Evolutionary conservation across 371 early-diverging fungal species (phyloP).

Genomic region (Blakeslea trispora): DNA sequence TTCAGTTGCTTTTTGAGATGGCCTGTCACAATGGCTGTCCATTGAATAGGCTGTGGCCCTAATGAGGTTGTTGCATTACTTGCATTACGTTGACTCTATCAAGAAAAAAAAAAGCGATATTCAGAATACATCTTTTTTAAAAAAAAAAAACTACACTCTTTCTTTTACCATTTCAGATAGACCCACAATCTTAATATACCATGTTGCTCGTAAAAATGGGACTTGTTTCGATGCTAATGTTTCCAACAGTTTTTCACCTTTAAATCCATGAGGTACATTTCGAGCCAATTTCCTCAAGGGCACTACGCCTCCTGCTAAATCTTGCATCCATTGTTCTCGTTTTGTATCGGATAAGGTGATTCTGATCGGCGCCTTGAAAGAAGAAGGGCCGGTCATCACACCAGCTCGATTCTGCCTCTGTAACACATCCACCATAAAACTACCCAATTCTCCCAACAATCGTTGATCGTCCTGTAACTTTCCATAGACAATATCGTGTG

Average conservation of each 20-base stretch:
- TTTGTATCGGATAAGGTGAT: conserved; percentile 57
- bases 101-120: too few species aligned
- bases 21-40: conserved; percentile 39
- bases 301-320: conserved; percentile 53
- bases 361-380: conserved; percentile 61
- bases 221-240: conserved; percentile 60
- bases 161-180: conserved; percentile 58
- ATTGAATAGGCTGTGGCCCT: conserved; percentile 32
- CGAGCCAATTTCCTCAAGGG: conserved; percentile 60
- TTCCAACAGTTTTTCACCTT: conserved; percentile 67
- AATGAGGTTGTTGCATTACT: conserved; percentile 31
- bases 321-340: conserved; percentile 64
- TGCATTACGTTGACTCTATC: conserved; percentile 41
- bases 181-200: conserved; percentile 75
- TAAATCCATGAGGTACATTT: conserved; percentile 67
- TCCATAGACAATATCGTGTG: conserved; percentile 53
- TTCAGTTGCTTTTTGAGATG: conserved; percentile 48
- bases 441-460: conserved; percentile 51
- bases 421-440: conserved; percentile 62
- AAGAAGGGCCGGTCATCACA: conserved; percentile 51
- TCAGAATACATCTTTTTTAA: too few species aligned
- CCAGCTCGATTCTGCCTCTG: conserved; percentile 55
- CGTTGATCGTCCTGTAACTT: conserved; percentile 56
- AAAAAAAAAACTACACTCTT: too few species aligned
- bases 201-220: conserved; percentile 71